A percentile compares a stretch with the other conserved stretches of the same genome.
Conservation (phyloP, 305 asterid genomes). For the Fraxinus dipetala region DNA sequence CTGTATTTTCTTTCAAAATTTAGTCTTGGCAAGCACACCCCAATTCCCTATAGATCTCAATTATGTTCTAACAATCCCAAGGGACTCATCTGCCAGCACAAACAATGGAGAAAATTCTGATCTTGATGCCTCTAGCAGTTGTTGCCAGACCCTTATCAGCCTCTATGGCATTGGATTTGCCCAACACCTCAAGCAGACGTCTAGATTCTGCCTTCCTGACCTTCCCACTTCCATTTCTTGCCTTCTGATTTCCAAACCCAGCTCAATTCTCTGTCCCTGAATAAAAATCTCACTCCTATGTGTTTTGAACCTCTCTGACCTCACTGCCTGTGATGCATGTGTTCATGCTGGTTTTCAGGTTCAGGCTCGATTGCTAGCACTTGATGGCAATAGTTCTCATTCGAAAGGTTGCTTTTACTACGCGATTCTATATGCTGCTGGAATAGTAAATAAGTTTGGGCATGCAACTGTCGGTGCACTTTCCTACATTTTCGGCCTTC, state of each 20-base stretch:
- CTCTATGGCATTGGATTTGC: conserved; percentile 49
- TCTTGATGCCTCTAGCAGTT: conserved; percentile 4
- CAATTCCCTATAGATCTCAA: conserved; percentile 43
- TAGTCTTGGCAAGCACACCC: conserved; percentile 22
- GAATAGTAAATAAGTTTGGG: no score
- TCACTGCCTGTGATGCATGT: conserved; percentile 47
- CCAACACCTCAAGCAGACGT: conserved; percentile 44
- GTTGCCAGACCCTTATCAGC: conserved; percentile 63
- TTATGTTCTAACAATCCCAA: conserved; percentile 44
- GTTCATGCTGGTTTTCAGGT: conserved; percentile 51
- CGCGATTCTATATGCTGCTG: conserved; percentile 19
- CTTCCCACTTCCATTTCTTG: conserved; percentile 45
- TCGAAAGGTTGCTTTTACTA: conserved; percentile 49
- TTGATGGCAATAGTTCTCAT: conserved; percentile 40
- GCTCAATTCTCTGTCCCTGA: conserved; percentile 38
- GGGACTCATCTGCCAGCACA: conserved; percentile 56
- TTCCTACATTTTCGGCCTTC: no score
- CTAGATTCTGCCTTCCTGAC: conserved; percentile 43
- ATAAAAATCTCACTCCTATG: conserved; percentile 26
- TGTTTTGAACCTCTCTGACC: conserved; percentile 43
- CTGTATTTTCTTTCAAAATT: conserved; percentile 12
- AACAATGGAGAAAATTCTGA: background rate
- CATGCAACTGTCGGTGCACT: no score
- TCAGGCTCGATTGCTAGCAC: conserved; percentile 24
- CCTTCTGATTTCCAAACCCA: conserved; percentile 42